Evolutionary conservation across 495 filamentous ascomycete species (phyloP), one percentile per base, ranked within the genome.

Genomic region (Penicillium atrosanguineum): DNA sequence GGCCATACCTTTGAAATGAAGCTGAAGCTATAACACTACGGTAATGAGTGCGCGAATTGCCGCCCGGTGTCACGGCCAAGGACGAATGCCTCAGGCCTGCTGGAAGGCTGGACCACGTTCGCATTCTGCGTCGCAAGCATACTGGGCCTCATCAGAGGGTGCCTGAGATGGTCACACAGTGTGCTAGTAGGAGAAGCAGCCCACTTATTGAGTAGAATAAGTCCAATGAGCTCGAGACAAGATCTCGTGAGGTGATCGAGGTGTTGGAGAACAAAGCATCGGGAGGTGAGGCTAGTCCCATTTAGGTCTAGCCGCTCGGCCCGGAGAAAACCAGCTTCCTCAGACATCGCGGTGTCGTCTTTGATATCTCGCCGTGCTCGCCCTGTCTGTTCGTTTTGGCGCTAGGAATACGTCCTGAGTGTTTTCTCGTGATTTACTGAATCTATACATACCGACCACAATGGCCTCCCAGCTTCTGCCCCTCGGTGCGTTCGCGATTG

Each of bases 381-480:
- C 43, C 14, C 38, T 18, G 15, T 18, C 45, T 19, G 9, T 45
- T 31, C 12, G 44, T 46, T 14, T 16, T 44, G 46, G 41, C 15
- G n/a, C 15, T 29, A 18, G 20, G 23, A 48, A 19, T 38, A 37
- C 43, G 16, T 14, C 41, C 44, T 19, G 39, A 28, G 28, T 48
- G 9, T 45, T 29, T 46, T 6, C 7, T 20, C 14, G 38, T 28
- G n/a, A 11, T 1, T 15, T 21, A 11, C 11, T 15, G 29, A 18
- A 21, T 53, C 18, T 0, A 18, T 19, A 34, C 41, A 39, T 48
- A 40, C 16, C 28, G 15, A 42, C 18, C 20, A 68, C 16, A 45
- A 91, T 91, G 88, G 84, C 88, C 19, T 90, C 88, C 29, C 88
- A 92, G 74, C 82, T 92, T 37, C 84, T 91, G 38, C 88, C 88